These are phyloP conservation scores for Penicillium waksmanii DNA, from an alignment of 495 filamentous ascomycete genomes.

Conservation along the genomic window DNA sequence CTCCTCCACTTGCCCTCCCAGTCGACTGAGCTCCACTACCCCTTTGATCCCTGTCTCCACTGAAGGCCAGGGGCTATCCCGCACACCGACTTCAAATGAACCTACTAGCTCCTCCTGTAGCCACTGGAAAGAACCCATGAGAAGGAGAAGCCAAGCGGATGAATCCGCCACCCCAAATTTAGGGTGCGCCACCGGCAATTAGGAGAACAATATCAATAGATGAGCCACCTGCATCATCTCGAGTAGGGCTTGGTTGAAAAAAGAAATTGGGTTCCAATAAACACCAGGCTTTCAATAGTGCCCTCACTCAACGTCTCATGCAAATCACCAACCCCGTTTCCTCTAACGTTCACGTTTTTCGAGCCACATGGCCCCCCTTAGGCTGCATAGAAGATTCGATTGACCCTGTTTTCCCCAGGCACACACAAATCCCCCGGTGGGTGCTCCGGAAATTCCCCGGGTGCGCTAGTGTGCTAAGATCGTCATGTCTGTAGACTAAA, in stretches of 20 bases:
- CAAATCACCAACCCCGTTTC: background rate
- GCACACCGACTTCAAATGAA: background rate
- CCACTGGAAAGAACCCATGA: background rate
- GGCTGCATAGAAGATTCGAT: background rate
- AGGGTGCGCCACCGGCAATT: conserved; percentile 1
- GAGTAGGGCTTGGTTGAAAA: background rate
- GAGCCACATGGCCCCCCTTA: background rate
- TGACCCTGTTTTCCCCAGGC: background rate
- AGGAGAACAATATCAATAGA: background rate
- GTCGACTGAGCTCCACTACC: background rate
- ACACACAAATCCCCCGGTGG: background rate
- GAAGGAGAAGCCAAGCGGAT: background rate
- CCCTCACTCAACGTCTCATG: background rate
- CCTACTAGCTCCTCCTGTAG: background rate
- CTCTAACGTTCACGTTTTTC: background rate
- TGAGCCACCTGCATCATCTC: conserved; percentile 1
- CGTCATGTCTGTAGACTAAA: background rate
- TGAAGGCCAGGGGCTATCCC: background rate
- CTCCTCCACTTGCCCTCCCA: background rate
- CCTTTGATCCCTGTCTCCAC: background rate
- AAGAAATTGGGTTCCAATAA: background rate
- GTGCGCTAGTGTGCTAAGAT: background rate
- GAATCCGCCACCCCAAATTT: background rate
- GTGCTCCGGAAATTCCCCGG: conserved; percentile 3
- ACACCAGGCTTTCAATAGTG: background rate